Percentiles rank a stretch among this genome's conserved stretches.
phyloP scores from a whole-genome alignment of 306 rosid species.

The Rubus parviflorus region DNA sequence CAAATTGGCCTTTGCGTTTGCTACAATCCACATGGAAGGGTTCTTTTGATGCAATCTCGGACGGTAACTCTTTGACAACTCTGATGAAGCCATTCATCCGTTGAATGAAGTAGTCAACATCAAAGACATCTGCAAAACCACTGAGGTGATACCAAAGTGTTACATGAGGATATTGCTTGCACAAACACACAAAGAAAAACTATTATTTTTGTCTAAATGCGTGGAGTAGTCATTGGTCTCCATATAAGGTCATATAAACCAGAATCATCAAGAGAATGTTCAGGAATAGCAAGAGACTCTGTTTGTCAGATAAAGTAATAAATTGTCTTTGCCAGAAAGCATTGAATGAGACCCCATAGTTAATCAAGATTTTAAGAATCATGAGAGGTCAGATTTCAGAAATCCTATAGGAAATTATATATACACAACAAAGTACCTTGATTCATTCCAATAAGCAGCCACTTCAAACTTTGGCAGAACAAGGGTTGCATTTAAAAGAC shows the following conservation, averaged over 20 bases:
- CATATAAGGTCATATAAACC: not conserved
- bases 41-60: constrained; percentile 59
- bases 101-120: constrained; percentile 76
- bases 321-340: not conserved
- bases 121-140: constrained; percentile 86
- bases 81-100: constrained; percentile 69
- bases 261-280: not conserved
- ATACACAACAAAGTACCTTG: constrained; percentile 51
- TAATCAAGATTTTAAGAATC: not conserved
- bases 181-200: not conserved
- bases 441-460: constrained; percentile 92
- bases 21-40: constrained; percentile 84
- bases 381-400: not conserved
- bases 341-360: not conserved
- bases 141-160: constrained; percentile 45
- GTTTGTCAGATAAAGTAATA: too few species aligned
- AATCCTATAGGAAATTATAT: not conserved
- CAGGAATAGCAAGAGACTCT: not conserved
- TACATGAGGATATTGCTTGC: not conserved
- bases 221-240: not conserved
- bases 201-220: not conserved
- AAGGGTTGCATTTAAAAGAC: constrained; percentile 77
- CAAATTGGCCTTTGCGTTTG: constrained; percentile 89
- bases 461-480: constrained; percentile 93
- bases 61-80: constrained; percentile 70